A percentile compares a stretch with the other conserved stretches of the same genome.
Evolutionary conservation across 768 basidiomycete species (phyloP).

Genomic region (Psilocybe cyanescens): DNA sequence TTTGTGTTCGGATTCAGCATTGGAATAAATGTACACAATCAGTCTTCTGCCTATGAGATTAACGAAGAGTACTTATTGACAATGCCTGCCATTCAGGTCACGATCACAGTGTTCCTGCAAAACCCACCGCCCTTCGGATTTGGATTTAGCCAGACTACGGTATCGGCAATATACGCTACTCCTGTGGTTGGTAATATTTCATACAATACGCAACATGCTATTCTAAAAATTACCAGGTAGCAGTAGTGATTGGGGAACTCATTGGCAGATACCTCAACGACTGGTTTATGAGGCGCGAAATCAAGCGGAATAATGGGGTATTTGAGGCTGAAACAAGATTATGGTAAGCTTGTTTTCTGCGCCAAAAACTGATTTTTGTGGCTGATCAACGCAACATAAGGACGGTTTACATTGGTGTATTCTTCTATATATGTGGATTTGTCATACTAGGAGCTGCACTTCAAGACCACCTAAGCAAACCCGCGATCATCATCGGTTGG

Average conservation of each 20-base stretch:
- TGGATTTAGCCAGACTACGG: constrained; percentile 51
- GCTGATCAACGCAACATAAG: constrained; percentile 29
- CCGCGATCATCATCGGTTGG: constrained; percentile 68
- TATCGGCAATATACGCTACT: constrained; percentile 58
- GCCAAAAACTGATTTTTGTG: background rate
- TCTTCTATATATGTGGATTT: constrained; percentile 66
- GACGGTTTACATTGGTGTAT: constrained; percentile 63
- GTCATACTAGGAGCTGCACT: constrained; percentile 58
- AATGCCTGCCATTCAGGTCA: constrained; percentile 45
- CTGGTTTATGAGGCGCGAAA: constrained; percentile 48
- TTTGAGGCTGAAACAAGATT: constrained; percentile 65
- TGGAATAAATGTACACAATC: constrained; percentile 54
- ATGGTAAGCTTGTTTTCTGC: constrained; percentile 40
- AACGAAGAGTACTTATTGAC: background rate
- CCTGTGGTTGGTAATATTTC: constrained; percentile 46
- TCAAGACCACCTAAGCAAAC: constrained; percentile 54
- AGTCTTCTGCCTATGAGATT: background rate
- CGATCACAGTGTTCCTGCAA: constrained; percentile 68
- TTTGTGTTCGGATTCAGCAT: constrained; percentile 67
- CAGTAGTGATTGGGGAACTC: constrained; percentile 56
- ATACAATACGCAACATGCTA: background rate
- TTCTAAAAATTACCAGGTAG: constrained; percentile 36
- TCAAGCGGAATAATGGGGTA: constrained; percentile 56
- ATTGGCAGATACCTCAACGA: constrained; percentile 58
- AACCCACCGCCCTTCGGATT: constrained; percentile 57